Evolutionary conservation across 139 green algal genomes (phyloP).

Genomic region (Helicosporidium sp.): DNA sequence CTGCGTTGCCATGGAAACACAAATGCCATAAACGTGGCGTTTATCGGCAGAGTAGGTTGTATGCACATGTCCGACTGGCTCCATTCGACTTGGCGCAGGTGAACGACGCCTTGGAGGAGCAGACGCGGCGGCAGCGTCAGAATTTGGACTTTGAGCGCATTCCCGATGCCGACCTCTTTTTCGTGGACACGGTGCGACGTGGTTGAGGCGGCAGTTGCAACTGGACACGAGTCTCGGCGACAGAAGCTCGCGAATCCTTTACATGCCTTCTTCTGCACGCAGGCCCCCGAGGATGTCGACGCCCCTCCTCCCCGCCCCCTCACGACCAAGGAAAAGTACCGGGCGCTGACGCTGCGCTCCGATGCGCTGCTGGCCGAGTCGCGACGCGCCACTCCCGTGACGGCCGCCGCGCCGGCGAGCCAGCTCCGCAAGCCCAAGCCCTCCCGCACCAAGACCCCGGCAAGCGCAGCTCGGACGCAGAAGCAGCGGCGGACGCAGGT

Average conservation of each 20-base stretch:
- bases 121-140: conserved; percentile 28
- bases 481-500: no score
- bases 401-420: neutral
- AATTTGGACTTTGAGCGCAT: conserved; percentile 27
- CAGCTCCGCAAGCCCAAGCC: neutral
- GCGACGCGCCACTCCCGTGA: conserved; percentile 4
- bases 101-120: no score
- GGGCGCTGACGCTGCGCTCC: conserved; percentile 8
- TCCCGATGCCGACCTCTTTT: conserved; percentile 49
- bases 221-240: neutral
- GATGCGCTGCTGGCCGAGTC: conserved; percentile 12
- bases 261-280: neutral
- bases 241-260: neutral
- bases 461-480: neutral
- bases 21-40: no score
- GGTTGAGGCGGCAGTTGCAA: neutral
- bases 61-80: no score
- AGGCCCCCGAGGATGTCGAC: neutral
- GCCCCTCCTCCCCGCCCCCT: neutral
- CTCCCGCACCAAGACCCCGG: neutral
- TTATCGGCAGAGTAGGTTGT: no score
- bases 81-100: no score
- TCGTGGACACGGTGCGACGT: conserved; percentile 41
- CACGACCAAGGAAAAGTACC: conserved; percentile 3
- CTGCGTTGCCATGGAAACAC: no score